These are phyloP conservation scores for Gomphus sp. DNA, from an alignment of 1,284 basidiomycete genomes.

Conservation along the genomic window DNA sequence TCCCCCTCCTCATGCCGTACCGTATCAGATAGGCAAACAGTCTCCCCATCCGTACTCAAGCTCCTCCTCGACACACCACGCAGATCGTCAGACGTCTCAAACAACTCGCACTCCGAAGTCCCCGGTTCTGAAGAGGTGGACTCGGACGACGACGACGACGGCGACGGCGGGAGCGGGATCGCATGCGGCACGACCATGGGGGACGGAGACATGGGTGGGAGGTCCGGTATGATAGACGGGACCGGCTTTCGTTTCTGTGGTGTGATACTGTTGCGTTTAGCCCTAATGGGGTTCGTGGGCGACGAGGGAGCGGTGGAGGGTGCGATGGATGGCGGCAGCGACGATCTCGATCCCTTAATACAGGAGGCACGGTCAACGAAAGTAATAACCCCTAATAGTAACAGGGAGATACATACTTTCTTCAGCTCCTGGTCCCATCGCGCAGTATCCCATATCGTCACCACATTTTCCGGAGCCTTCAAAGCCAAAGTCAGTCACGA, in stretches of 20 bases:
- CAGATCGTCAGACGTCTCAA: not conserved
- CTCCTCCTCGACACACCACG: not conserved
- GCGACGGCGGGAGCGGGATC: slow-evolving; percentile 1
- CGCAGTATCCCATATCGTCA: not conserved
- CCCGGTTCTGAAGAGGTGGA: not conserved
- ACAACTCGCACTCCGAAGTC: not conserved
- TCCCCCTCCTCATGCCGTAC: not conserved
- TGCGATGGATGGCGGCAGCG: not conserved
- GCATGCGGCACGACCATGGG: not conserved
- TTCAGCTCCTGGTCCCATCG: slow-evolving; percentile 4
- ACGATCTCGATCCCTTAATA: not conserved
- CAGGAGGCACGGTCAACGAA: not conserved
- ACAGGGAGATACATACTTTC: not conserved
- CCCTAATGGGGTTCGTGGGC: not conserved
- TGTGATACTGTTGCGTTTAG: slow-evolving; percentile 6
- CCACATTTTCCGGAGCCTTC: not conserved
- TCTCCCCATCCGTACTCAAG: not conserved
- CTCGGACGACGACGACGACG: not conserved
- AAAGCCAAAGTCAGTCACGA: not conserved
- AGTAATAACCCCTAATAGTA: not conserved
- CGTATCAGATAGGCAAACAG: not conserved
- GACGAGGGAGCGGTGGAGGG: not conserved
- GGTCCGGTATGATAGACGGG: slow-evolving; percentile 8
- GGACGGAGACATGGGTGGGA: not conserved
- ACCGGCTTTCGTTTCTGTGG: slow-evolving; percentile 15